Conservation (phyloP, 2,329 filamentous ascomycete genomes). For the Trichoderma harzianum region DNA sequence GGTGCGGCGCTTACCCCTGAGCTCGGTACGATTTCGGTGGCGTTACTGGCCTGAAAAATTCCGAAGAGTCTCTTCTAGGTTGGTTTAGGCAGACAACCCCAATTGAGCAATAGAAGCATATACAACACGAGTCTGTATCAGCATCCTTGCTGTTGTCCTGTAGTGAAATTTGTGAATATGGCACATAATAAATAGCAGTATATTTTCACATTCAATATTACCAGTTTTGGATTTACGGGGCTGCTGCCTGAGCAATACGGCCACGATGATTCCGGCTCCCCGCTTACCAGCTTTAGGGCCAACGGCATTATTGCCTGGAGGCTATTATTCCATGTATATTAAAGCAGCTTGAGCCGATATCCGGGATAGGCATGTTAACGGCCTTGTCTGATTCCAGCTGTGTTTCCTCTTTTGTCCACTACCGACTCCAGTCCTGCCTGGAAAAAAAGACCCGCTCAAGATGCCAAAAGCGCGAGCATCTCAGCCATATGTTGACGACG, state of each 20-base stretch:
- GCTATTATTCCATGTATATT: not conserved
- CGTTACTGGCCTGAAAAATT: not conserved
- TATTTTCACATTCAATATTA: not conserved
- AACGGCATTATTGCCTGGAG: not conserved
- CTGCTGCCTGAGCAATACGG: constrained; percentile 2
- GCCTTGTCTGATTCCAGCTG: not conserved
- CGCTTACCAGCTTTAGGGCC: not conserved
- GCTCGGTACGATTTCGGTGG: not conserved
- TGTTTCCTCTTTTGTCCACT: not conserved
- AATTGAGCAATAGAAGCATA: not conserved
- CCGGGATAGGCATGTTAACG: not conserved
- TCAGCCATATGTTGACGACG: not conserved
- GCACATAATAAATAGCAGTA: not conserved
- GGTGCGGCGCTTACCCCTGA: not conserved
- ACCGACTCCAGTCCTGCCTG: not conserved
- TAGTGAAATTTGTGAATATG: not conserved
- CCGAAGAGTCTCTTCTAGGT: not conserved
- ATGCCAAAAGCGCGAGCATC: not conserved
- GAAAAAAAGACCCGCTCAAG: not conserved
- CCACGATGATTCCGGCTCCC: not conserved
- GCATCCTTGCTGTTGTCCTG: not conserved
- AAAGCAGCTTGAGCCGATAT: not conserved
- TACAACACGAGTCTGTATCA: not conserved
- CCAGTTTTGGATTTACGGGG: not conserved
- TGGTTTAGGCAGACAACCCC: not conserved